A percentile compares a stretch with the other conserved stretches of the same genome.
Evolutionary conservation across 2,329 filamentous ascomycete genomes (phyloP).

Genomic region (Bimuria novae-zelandiae): DNA sequence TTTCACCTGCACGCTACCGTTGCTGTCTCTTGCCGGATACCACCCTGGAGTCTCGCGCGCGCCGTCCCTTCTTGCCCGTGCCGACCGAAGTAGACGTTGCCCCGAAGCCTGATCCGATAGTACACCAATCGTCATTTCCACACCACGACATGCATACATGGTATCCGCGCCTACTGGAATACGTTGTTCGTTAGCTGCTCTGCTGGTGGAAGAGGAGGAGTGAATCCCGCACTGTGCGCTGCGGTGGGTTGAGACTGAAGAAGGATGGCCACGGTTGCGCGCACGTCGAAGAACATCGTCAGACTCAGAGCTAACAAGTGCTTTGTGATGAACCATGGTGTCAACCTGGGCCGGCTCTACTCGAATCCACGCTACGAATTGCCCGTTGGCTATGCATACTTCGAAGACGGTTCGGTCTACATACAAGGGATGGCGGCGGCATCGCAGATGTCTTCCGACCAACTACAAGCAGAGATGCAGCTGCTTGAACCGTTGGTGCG

Average conservation of each 20-base stretch:
- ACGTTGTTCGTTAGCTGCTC: background rate
- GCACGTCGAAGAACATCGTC: slow-evolving; percentile 15
- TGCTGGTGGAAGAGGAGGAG: background rate
- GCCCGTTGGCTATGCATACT: slow-evolving; percentile 24
- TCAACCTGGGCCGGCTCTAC: slow-evolving; percentile 24
- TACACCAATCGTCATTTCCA: background rate
- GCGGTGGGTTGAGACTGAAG: background rate
- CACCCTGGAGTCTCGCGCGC: background rate
- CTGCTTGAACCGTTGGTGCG: slow-evolving; percentile 17
- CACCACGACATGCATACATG: background rate
- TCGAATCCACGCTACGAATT: background rate
- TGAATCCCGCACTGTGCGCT: background rate
- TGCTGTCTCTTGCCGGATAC: background rate
- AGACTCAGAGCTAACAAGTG: slow-evolving; percentile 12
- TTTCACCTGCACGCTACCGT: background rate
- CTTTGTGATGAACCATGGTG: slow-evolving; percentile 1
- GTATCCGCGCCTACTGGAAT: background rate
- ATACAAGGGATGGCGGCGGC: slow-evolving; percentile 9
- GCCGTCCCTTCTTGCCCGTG: background rate
- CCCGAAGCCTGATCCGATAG: background rate
- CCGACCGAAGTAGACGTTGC: background rate
- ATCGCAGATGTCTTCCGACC: slow-evolving; percentile 13
- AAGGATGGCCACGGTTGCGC: slow-evolving; percentile 12
- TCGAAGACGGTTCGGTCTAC: slow-evolving; percentile 30
- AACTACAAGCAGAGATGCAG: slow-evolving; percentile 24